Evolutionary conservation across 148 eudicot genomes (phyloP).

Genomic region (Fagopyrum homotropicum): DNA sequence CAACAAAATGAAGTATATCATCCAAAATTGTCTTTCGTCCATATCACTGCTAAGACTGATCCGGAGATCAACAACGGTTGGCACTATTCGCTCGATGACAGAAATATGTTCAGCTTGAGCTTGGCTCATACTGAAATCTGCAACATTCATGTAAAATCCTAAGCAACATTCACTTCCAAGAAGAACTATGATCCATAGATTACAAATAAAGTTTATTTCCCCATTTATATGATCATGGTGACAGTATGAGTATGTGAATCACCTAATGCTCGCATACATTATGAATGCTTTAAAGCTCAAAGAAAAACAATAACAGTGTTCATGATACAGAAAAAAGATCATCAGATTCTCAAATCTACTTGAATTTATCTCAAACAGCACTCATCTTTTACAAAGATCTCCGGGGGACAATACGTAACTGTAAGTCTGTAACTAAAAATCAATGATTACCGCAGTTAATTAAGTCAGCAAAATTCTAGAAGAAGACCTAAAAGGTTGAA

Average conservation of each 20-base stretch:
- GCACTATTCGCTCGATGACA: constrained; percentile 46
- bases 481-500: neutral
- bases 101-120: constrained; percentile 57
- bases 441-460: neutral
- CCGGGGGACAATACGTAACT: neutral
- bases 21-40: constrained; percentile 57
- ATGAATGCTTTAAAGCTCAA: neutral
- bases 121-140: constrained; percentile 58
- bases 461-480: neutral
- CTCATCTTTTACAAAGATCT: neutral
- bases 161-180: neutral
- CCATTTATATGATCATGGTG: neutral
- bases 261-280: neutral
- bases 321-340: no score
- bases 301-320: neutral
- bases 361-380: neutral
- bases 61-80: constrained; percentile 46
- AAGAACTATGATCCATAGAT: neutral
- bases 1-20: constrained; percentile 65
- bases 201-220: no score
- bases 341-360: neutral
- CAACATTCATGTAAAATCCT: constrained; percentile 9
- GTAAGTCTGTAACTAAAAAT: neutral
- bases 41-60: constrained; percentile 24
- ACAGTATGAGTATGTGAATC: neutral